phyloP scores from a whole-genome alignment of 225 moss, liverwort and hornwort species.

The Physcomitrellopsis africana region DNA sequence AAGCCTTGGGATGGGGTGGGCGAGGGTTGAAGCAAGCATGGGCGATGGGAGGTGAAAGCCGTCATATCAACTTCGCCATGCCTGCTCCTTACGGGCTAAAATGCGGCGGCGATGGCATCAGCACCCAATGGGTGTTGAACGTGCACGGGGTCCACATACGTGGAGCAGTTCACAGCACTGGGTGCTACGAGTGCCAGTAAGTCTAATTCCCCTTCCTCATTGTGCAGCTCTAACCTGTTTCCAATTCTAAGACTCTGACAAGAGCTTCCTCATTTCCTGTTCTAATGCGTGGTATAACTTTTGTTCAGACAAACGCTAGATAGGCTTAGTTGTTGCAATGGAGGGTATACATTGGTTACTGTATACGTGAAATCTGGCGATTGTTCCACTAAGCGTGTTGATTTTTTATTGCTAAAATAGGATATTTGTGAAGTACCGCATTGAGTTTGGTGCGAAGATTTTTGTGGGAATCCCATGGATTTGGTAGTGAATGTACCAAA shows the following conservation, averaged over 20 bases:
- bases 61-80: slow-evolving; percentile 37
- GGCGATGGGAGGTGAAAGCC: slow-evolving; percentile 54
- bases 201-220: background rate
- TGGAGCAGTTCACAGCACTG: slow-evolving; percentile 39
- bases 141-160: slow-evolving; percentile 57
- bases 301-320: background rate
- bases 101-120: slow-evolving; percentile 25
- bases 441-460: background rate
- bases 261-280: background rate
- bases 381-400: background rate
- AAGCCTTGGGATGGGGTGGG: background rate
- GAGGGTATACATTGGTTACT: background rate
- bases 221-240: background rate
- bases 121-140: slow-evolving; percentile 41
- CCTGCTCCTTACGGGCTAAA: slow-evolving; percentile 48
- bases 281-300: too few relatives aligned
- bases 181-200: slow-evolving; percentile 58
- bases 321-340: background rate
- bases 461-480: background rate
- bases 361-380: background rate
- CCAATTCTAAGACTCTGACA: background rate
- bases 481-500: background rate
- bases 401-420: background rate
- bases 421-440: background rate
- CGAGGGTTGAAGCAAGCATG: slow-evolving; percentile 18